Evolutionary conservation across 1,139 yeast genomes (phyloP).

Genomic region (Meyerozyma carpophila): DNA sequence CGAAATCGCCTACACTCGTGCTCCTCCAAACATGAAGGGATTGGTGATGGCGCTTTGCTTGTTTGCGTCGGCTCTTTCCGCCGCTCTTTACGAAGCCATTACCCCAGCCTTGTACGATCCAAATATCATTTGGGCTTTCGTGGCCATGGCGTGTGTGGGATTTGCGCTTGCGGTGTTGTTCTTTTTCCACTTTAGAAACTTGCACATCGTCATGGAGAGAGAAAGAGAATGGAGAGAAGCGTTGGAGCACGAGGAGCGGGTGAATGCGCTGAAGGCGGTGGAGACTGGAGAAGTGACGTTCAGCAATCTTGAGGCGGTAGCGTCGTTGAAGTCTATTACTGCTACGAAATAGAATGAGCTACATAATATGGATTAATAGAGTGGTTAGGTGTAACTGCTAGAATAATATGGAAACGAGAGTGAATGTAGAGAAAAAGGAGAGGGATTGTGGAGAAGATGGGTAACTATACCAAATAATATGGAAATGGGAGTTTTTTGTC

Average conservation of each 20-base stretch:
- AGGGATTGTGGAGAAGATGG: too few relatives aligned
- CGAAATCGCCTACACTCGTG: constrained; percentile 65
- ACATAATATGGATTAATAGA: background rate
- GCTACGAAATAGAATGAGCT: constrained; percentile 11
- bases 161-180: constrained; percentile 37
- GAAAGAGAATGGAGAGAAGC: constrained; percentile 30
- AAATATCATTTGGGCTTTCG: constrained; percentile 50
- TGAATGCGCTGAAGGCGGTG: background rate
- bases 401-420: too few relatives aligned
- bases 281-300: background rate
- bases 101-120: constrained; percentile 54
- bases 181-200: constrained; percentile 45
- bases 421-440: too few relatives aligned
- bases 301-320: constrained; percentile 15
- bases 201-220: constrained; percentile 46
- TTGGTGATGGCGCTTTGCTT: constrained; percentile 64
- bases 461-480: too few relatives aligned
- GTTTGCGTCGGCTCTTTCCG: constrained; percentile 53
- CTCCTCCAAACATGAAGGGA: constrained; percentile 65
- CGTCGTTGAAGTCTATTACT: constrained; percentile 17
- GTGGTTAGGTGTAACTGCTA: too few relatives aligned
- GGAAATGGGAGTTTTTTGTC: too few relatives aligned
- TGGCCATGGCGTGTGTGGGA: constrained; percentile 45
- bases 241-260: constrained; percentile 1
- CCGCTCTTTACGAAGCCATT: constrained; percentile 53